Base-by-base conservation (phyloP, 2,329 filamentous ascomycete genomes). In the Lecanicillium sp. region DNA sequence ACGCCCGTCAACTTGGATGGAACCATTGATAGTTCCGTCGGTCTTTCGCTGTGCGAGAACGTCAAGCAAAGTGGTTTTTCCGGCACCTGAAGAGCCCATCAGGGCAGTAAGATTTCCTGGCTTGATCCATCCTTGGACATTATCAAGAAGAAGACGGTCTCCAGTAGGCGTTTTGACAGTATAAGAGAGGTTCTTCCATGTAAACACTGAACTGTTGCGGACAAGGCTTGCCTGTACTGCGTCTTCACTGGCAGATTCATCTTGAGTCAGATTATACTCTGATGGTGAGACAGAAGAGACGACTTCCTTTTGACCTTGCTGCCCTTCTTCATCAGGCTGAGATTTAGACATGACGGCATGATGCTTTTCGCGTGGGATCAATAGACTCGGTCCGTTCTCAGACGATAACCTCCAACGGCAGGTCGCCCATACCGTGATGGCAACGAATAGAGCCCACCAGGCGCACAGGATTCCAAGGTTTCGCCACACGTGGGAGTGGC, bases 11-110 rank as follows among this genome's bases (percentile, higher is more conserved):
- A 90, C 83, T 43, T 87, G 57, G 67, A 89, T 83, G 37, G 83
- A 78, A 32, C 85, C 85, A 14, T 64, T 66, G 18, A 90, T 83
- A 3, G 83, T 79, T 48, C 85, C 85, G 61, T 85, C 84, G 1
- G 82, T 88, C 42, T 84, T 83, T 49, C 85, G 77, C 44, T 83
- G 84, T 5, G 86, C 87, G 22, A 94, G 70, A 3, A 87, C 83
- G 56, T 94, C 87, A 6, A 94, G 67, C 3, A 94, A 71, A 0
- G 86, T 92, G 0, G 86, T 94, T 60, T 94, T 94, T 37, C 87
- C 86, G 13, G 87, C 86, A 47, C 85, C 85, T 9, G 80, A 84
- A 3, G 83, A 77, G 50, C 85, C 81, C 84, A 89, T 85, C n/a
- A 90, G 65, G 4, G 83, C 85, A 3, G 80, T 85, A 15, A 88